Evolutionary conservation across 345 rosid species (phyloP), one percentile per base, ranked within the genome.

Genomic region (Salix arbutifolia): DNA sequence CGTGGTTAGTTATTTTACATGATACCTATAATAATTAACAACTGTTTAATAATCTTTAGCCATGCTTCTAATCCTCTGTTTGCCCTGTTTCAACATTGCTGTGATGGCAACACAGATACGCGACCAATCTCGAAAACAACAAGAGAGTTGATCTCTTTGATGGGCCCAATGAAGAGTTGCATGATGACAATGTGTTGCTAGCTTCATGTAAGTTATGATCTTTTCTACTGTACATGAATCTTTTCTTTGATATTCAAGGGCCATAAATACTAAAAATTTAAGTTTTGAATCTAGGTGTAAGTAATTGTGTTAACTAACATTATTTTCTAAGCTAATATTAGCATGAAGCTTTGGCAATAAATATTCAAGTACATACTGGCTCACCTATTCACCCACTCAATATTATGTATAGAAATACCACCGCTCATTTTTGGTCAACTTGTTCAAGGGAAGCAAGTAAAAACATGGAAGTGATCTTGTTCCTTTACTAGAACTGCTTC

Each of bases 131-230:
- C 76, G 98, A 92, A 76, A 91, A 85, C 85, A 90, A 89, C 78
- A 92, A 93, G 84, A 85, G 94, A 78, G 89, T 91, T 11, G 96
- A 95, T 89, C 94, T 95, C 75, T 95, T 95, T 79, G 97, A 95
- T 73, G 97, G 97, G 77, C 91, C 94, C 4, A 81, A 72, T 31
- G 99, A 95, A 80, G 96, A 86, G n/a, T 86, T 84, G 76, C 85
- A 81, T 78, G 99, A 95, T 83, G 96, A 91, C 28, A 91, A 95
- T 83, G 96, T 85, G 70, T 85, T 95, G 87, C 77, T 91, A 17
- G 98, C 97, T 84, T 93, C 99, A 70, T 77, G 99, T 95, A 85
- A 86, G 96, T 69, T 38, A 68, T 52, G 38, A 33, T 21, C 26
- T 13, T 75, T 13, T 71, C 23, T 35, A n/a, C 25, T 1, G 10